Conservation (phyloP, 1,139 yeast genomes). For the Taphrina communis region DNA sequence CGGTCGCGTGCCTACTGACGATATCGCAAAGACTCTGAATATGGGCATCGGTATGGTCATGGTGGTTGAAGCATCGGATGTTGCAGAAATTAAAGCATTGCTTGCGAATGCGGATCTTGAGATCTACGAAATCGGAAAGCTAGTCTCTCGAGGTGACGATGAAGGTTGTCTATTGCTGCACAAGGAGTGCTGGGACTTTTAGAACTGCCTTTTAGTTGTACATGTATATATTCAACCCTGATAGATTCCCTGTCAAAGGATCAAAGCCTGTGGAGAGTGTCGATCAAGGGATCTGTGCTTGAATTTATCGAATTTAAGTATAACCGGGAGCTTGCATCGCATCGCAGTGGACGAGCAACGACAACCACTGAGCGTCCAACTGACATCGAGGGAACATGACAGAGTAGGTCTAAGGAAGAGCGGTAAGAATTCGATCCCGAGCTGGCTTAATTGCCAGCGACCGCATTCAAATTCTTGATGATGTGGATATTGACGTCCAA, state of each 20-base stretch:
- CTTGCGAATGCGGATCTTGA: conserved; percentile 66
- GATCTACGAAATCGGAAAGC: conserved; percentile 77
- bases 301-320: too few relatives aligned
- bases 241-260: too few relatives aligned
- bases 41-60: conserved; percentile 97
- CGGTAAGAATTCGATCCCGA: too few relatives aligned
- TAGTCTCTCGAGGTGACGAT: conserved; percentile 54
- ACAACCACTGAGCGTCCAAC: too few relatives aligned
- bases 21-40: conserved; percentile 87
- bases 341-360: too few relatives aligned
- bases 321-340: too few relatives aligned
- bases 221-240: neutral
- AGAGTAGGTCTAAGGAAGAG: too few relatives aligned
- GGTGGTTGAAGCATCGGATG: conserved; percentile 70
- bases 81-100: conserved; percentile 60
- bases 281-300: too few relatives aligned
- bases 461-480: conserved; percentile 38
- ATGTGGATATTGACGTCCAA: conserved; percentile 42
- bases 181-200: conserved; percentile 42
- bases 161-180: conserved; percentile 44
- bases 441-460: conserved; percentile 20
- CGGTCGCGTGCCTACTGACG: conserved; percentile 85
- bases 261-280: too few relatives aligned
- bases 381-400: too few relatives aligned
- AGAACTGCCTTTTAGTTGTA: neutral